Conservation (phyloP, 2,329 filamentous ascomycete species). For the Aspergillus tamarii region DNA sequence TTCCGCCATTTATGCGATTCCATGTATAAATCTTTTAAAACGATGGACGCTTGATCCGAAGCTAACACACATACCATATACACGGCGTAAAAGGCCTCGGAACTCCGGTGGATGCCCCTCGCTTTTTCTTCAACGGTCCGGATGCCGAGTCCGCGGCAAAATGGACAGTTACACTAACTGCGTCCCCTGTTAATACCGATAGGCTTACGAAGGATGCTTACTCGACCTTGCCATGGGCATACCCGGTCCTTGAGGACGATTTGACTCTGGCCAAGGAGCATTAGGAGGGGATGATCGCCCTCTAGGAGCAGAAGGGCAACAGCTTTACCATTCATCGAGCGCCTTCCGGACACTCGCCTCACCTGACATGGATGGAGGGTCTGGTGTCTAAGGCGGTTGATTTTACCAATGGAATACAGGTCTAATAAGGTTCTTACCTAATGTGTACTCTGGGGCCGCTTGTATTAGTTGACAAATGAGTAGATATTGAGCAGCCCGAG, state of each 20-base stretch:
- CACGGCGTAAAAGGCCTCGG: constrained; percentile 25
- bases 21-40: constrained; percentile 23
- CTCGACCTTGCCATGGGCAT: constrained; percentile 35
- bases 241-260: constrained; percentile 36
- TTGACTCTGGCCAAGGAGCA: constrained; percentile 33
- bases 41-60: accelerated
- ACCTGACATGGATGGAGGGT: constrained; percentile 36
- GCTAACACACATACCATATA: constrained; percentile 8
- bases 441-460: too few relatives aligned
- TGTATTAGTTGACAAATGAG: accelerated
- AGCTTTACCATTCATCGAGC: constrained; percentile 30
- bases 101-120: constrained; percentile 26
- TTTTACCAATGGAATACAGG: constrained; percentile 17
- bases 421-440: neutral
- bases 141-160: constrained; percentile 24
- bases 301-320: neutral
- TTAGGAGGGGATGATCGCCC: constrained; percentile 35
- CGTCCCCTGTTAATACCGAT: constrained; percentile 28
- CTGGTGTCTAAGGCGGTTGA: constrained; percentile 27
- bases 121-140: constrained; percentile 35
- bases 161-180: constrained; percentile 30
- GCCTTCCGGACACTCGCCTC: constrained; percentile 35
- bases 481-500: too few relatives aligned
- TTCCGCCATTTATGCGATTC: constrained; percentile 32
- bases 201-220: constrained; percentile 38